Percentiles rank a stretch among this genome's conserved stretches.
Conservation (phyloP, 768 basidiomycete species). For the Nidularia sp. region DNA sequence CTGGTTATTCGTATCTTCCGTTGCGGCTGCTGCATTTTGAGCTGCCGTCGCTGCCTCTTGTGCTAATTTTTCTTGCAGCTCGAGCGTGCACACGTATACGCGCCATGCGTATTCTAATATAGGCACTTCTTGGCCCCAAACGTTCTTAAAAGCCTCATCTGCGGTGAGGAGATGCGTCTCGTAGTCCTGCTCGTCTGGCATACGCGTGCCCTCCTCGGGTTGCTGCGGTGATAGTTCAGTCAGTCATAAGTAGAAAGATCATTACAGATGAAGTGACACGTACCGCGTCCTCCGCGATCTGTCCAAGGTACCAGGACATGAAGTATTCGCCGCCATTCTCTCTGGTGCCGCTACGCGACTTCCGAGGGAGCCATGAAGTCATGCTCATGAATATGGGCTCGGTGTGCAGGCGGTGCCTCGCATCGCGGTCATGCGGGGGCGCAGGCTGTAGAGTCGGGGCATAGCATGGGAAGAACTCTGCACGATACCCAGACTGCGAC, state of each 20-base stretch:
- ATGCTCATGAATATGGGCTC: conserved; percentile 44
- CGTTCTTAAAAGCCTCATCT: conserved; percentile 34
- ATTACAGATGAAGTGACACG: conserved; percentile 10
- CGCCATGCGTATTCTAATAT: conserved; percentile 36
- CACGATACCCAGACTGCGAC: conserved; percentile 45
- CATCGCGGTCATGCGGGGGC: conserved; percentile 19
- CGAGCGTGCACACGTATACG: conserved; percentile 22
- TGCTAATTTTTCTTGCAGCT: conserved; percentile 1
- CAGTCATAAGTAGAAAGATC: neutral
- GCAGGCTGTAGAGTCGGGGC: conserved; percentile 36
- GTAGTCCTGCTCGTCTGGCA: conserved; percentile 53
- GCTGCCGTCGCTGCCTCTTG: neutral
- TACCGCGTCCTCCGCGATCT: conserved; percentile 50
- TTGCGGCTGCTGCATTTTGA: too few relatives aligned
- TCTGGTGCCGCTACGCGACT: neutral
- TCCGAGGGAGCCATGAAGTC: conserved; percentile 17
- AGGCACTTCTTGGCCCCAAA: conserved; percentile 23
- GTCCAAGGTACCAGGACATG: conserved; percentile 51
- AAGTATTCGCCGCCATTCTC: conserved; percentile 45
- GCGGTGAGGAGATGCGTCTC: conserved; percentile 33
- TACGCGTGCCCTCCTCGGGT: conserved; percentile 45
- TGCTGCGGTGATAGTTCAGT: conserved; percentile 9
- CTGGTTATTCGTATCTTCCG: too few relatives aligned
- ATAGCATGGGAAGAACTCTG: conserved; percentile 40
- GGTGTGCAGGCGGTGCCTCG: conserved; percentile 14